Evolutionary conservation across 176 grass and related monocot genomes (phyloP), one percentile per base, ranked within the genome.

Genomic region (Puya raimondii): DNA sequence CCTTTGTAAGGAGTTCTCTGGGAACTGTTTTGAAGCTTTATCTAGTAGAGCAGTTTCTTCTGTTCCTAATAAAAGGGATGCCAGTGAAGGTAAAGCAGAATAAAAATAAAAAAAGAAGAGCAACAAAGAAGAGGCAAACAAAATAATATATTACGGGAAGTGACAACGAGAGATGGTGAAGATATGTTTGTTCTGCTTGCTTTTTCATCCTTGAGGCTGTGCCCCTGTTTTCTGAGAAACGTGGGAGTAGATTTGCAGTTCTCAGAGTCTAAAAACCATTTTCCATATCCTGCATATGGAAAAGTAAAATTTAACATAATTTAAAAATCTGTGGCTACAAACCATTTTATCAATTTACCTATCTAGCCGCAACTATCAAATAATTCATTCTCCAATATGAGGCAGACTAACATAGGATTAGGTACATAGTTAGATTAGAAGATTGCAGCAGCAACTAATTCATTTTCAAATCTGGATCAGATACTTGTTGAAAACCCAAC

Each of bases 1-100:
- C 92, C 92, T 96, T 42, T 69, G 73, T 53, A 90, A 75, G 64
- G 80, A 77, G 65, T 88, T 87, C 67, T 99, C 89, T 70, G 82
- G 81, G 51, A 65, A 85, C 50, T 87, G 64, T 53, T 81, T 80
- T 66, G 78, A 72, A 70, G 64, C 76, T 78, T 92, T 75, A 61
- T 80, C 76, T 63, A 74, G 83, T 66, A 68, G 65, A 79, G 58
- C 53, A 80, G 82, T 83, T 86, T 88, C 84, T 82, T 86, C 82
- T 64, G 54, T 81, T 78, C 70, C 84, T 85, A 69, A 82, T 56
- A 83, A 27, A 78, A 61, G 22, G 20, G 54, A 70, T 11, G 67
- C 72, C 18, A 16, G 21, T 50, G 5, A 50, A 72, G 71, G 63
- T 73, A 23, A 61, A 71, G 26, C 76, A 59, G 49, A 72, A 75